Evolutionary conservation across 441 rosid species (phyloP).

Genomic region (Populus hybrid): DNA sequence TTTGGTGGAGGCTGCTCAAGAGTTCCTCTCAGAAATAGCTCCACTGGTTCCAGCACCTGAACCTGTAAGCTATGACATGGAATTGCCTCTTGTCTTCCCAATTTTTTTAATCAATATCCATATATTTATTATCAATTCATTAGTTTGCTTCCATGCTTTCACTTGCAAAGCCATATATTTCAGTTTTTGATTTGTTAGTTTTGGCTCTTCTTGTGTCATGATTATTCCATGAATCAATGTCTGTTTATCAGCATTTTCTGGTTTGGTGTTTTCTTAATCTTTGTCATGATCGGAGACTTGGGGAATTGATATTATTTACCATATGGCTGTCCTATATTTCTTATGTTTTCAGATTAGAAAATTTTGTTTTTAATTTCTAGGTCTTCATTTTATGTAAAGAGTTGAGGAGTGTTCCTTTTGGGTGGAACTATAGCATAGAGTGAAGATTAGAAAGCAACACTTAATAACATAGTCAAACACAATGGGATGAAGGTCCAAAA

Average conservation of each 20-base stretch:
- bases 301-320: neutral
- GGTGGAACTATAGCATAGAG: too few relatives aligned
- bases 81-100: conserved; percentile 2
- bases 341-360: neutral
- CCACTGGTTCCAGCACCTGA: conserved; percentile 46
- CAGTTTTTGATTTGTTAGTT: neutral
- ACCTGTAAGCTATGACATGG: conserved; percentile 49
- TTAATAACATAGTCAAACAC: too few relatives aligned
- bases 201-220: neutral
- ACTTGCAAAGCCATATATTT: neutral
- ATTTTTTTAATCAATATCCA: neutral
- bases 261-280: neutral
- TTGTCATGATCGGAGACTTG: neutral
- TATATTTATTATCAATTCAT: conserved; percentile 4
- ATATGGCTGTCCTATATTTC: neutral
- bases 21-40: conserved; percentile 82
- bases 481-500: too few relatives aligned
- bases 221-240: neutral
- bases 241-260: neutral
- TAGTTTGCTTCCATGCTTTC: neutral
- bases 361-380: too few relatives aligned
- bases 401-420: neutral
- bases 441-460: too few relatives aligned
- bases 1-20: conserved; percentile 99
- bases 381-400: neutral